Conservation (phyloP, 305 asterid genomes). For the Fraxinus dipetala region DNA sequence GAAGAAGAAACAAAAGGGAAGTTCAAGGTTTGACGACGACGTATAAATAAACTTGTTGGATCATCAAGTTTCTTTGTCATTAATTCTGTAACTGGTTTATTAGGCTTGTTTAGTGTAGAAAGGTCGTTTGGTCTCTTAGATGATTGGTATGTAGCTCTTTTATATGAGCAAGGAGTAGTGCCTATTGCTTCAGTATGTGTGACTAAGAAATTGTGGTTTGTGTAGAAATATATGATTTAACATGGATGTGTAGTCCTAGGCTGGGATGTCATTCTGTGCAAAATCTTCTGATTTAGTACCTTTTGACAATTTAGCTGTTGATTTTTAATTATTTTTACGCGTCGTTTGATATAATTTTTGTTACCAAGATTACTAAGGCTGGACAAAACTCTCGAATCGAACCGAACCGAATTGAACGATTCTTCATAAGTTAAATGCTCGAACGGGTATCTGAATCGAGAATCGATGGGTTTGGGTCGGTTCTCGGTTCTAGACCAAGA, state of each 20-base stretch:
- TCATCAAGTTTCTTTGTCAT: neutral
- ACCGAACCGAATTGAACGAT: too few relatives aligned
- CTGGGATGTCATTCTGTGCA: neutral
- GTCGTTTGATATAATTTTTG: too few relatives aligned
- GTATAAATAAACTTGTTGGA: neutral
- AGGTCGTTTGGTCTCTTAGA: constrained; percentile 11
- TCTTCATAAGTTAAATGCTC: too few relatives aligned
- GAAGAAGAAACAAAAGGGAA: constrained; percentile 42
- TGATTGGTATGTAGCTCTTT: neutral
- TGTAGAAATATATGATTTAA: neutral
- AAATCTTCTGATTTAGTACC: neutral
- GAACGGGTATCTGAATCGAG: too few relatives aligned
- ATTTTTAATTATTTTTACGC: neutral
- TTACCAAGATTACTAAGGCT: neutral
- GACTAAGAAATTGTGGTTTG: neutral
- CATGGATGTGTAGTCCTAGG: neutral
- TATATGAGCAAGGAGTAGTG: neutral
- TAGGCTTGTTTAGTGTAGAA: neutral
- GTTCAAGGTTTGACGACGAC: constrained; percentile 19
- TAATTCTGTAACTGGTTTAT: neutral
- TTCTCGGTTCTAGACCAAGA: too few relatives aligned
- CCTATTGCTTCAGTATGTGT: neutral
- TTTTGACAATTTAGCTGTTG: neutral
- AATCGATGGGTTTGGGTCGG: too few relatives aligned
- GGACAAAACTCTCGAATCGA: too few relatives aligned